A percentile compares a stretch with the other conserved stretches of the same genome.
Evolutionary conservation across 2,329 filamentous ascomycete genomes (phyloP).

Genomic region (Ophiocordyceps camponoti-saundersi): DNA sequence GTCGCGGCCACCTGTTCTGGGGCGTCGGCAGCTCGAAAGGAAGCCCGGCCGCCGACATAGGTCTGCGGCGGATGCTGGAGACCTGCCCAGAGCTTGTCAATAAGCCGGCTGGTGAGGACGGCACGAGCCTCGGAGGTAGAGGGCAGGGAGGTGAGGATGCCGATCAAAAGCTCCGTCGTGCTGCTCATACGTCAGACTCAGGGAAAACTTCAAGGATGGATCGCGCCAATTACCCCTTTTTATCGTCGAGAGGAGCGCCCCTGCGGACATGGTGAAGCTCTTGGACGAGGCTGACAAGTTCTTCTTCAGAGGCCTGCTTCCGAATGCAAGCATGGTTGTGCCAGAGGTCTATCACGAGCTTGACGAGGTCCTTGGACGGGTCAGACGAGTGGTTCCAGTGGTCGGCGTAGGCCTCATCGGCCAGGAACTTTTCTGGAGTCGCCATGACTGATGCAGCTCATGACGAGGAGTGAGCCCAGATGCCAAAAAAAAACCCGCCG

Average conservation of each 20-base stretch:
- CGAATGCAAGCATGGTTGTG: conserved; percentile 5
- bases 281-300: conserved; percentile 16
- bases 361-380: conserved; percentile 16
- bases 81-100: conserved; percentile 34
- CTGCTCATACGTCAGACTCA: conserved; percentile 8
- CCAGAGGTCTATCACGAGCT: conserved; percentile 11
- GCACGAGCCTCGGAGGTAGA: conserved; percentile 14
- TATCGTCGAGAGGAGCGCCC: conserved; percentile 42
- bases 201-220: neutral
- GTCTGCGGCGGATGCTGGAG: conserved; percentile 35
- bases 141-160: conserved; percentile 20
- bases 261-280: conserved; percentile 11
- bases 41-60: conserved; percentile 23
- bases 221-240: conserved; percentile 19
- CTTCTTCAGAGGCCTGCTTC: conserved; percentile 5
- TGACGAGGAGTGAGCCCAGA: neutral
- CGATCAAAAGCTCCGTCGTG: conserved; percentile 22
- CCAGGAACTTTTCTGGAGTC: conserved; percentile 18
- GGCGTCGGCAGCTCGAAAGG: conserved; percentile 16
- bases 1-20: conserved; percentile 9
- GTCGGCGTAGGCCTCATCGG: conserved; percentile 18
- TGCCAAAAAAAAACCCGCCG: neutral
- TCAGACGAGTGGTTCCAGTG: conserved; percentile 16
- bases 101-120: conserved; percentile 29
- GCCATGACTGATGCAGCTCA: conserved; percentile 9